These are phyloP conservation scores for Blastobotrys persicus DNA, from an alignment of 1,139 yeast species.

Conservation along the genomic window DNA sequence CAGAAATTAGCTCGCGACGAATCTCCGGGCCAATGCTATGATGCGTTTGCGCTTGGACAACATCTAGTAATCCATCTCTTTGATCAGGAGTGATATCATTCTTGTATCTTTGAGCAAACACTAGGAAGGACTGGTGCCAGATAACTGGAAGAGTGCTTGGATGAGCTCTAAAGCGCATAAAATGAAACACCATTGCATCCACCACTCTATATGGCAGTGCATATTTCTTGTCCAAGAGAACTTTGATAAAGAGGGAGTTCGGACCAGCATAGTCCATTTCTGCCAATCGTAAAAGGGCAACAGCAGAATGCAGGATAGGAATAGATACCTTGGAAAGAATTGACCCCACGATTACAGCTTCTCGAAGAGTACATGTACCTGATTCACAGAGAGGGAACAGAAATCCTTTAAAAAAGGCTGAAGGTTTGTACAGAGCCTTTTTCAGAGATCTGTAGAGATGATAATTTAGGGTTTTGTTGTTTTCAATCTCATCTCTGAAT, in stretches of 20 bases:
- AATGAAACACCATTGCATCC: slow-evolving; percentile 93
- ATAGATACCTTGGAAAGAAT: slow-evolving; percentile 85
- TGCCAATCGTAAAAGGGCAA: slow-evolving; percentile 80
- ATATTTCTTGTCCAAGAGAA: slow-evolving; percentile 86
- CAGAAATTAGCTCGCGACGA: slow-evolving; percentile 88
- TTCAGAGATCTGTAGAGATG: slow-evolving; percentile 89
- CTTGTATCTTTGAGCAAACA: slow-evolving; percentile 93
- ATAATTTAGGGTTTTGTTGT: slow-evolving; percentile 64
- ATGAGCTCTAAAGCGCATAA: slow-evolving; percentile 68
- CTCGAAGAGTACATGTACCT: slow-evolving; percentile 74
- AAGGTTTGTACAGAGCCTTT: slow-evolving; percentile 92
- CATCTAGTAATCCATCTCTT: slow-evolving; percentile 87
- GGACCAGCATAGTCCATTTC: slow-evolving; percentile 79
- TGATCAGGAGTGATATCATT: slow-evolving; percentile 97
- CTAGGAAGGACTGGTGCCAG: slow-evolving; percentile 94
- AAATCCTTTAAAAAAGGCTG: slow-evolving; percentile 96
- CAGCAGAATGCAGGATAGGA: slow-evolving; percentile 94
- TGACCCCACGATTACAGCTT: slow-evolving; percentile 94
- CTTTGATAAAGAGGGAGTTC: slow-evolving; percentile 84
- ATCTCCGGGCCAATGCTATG: slow-evolving; percentile 90
- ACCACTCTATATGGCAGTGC: slow-evolving; percentile 96
- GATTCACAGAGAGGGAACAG: slow-evolving; percentile 75
- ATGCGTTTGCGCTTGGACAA: slow-evolving; percentile 86
- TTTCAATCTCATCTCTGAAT: slow-evolving; percentile 79
- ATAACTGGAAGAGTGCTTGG: slow-evolving; percentile 82